A percentile compares a stretch with the other conserved stretches of the same genome.
These are phyloP conservation scores for Ceratocystis huliohia DNA, from an alignment of 2,329 filamentous ascomycete species.

Conservation along the genomic window DNA sequence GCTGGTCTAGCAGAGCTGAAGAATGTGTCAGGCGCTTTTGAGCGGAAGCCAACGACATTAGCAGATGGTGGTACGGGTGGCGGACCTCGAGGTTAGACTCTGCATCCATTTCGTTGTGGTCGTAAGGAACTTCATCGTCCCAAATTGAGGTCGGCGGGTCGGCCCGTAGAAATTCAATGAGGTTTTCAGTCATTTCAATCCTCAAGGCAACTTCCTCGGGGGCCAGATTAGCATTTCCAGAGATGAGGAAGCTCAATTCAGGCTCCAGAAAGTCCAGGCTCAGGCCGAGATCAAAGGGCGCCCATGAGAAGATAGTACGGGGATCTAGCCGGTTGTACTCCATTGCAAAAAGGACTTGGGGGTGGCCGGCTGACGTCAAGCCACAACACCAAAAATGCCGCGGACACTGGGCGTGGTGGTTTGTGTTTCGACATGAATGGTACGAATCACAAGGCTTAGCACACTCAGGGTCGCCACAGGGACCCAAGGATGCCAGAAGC, in stretches of 20 bases:
- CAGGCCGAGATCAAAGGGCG: background rate
- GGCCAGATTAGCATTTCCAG: background rate
- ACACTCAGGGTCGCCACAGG: background rate
- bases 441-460: background rate
- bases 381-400: background rate
- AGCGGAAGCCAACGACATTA: background rate
- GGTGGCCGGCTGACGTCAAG: background rate
- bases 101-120: background rate
- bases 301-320: background rate
- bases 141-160: background rate
- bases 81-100: background rate
- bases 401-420: background rate
- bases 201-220: background rate
- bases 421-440: background rate
- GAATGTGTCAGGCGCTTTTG: background rate
- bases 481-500: background rate
- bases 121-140: background rate
- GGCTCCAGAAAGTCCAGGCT: background rate
- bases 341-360: background rate
- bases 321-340: background rate
- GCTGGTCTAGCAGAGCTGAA: background rate
- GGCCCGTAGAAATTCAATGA: background rate
- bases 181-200: background rate
- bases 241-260: background rate
- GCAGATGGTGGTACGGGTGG: background rate